These are phyloP conservation scores for Fusarium sp. DNA, from an alignment of 2,329 filamentous ascomycete genomes.

Conservation along the genomic window DNA sequence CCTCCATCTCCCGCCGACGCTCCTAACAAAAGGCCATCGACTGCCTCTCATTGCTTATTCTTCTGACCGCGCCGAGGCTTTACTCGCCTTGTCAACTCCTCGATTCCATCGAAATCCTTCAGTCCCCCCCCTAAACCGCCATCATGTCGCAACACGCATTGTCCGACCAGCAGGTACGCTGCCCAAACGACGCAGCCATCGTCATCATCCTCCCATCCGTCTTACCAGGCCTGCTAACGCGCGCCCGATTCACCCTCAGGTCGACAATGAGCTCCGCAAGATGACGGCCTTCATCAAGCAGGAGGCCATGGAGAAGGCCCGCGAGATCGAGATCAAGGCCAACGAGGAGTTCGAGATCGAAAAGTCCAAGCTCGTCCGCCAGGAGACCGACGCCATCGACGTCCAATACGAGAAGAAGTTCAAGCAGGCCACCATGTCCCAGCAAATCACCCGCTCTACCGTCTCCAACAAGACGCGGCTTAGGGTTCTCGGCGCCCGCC, in stretches of 20 bases:
- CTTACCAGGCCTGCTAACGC: constrained; percentile 30
- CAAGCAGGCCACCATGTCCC: constrained; percentile 97
- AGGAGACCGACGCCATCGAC: constrained; percentile 95
- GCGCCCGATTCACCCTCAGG: constrained; percentile 64
- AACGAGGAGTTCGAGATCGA: constrained; percentile 99
- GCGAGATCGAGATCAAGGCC: constrained; percentile 97
- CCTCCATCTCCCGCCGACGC: constrained; percentile 35
- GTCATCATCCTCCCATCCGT: constrained; percentile 26
- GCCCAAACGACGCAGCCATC: constrained; percentile 35
- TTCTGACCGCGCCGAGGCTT: constrained; percentile 9
- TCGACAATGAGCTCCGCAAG: constrained; percentile 98
- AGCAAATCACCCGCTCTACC: constrained; percentile 97
- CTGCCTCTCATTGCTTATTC: constrained; percentile 24
- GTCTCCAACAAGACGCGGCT: constrained; percentile 96
- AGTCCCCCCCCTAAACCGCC: constrained; percentile 44
- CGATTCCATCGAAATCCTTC: constrained; percentile 18
- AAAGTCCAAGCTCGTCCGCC: constrained; percentile 97
- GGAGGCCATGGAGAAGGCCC: constrained; percentile 96
- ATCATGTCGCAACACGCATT: constrained; percentile 96
- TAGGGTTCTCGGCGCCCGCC: constrained; percentile 85
- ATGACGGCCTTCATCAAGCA: constrained; percentile 99
- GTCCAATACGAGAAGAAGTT: constrained; percentile 97
- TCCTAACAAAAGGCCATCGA: constrained; percentile 40
- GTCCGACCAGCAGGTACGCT: constrained; percentile 92
- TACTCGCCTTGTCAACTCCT: background rate